Evolutionary conservation across 148 eudicot species (phyloP), one percentile per base, ranked within the genome.

Genomic region (Euryodendron excelsum): DNA sequence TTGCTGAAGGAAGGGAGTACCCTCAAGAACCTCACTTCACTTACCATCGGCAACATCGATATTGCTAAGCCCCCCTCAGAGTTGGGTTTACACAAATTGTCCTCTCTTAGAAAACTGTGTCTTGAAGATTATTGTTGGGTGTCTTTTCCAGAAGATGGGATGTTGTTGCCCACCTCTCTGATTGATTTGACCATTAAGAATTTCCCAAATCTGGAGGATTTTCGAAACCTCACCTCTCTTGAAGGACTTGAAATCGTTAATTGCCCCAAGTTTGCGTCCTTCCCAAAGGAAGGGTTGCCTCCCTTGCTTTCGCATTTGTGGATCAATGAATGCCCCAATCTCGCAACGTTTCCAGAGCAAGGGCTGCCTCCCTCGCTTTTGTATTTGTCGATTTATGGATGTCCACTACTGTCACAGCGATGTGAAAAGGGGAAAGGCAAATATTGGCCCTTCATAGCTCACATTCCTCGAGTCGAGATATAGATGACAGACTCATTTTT

Each of bases 371-470:
- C 33, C 18, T 60, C 33, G 33, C 64, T 60, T 60, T 12, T 60
- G 64, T 0, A 0, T 60, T 60, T 60, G 64, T 0, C 0, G 33
- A 60, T 60, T 6, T 0, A 3, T 0, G 0, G 1, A 0, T 60
- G 64, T 60, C 64, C 64, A 6, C 23, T 8, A 60, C 33, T 60
- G 64, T 10, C 23, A 27, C 64, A 2, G 27, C 17, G 6, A 12
- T 27, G 28, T 27, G 33, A 60, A 60, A 60, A 60, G 6, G 6
- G 33, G 17, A 27, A 60, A 60, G 64, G 64, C 28, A 4, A 11
- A 10, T 60, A 27, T 27, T 60, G 64, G 64, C 0, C 5, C 31
- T 60, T 11, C 64, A 60, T 60, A 23, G 18, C 64, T 0, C 64
- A 60, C 33, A 60, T 60, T 60, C 64, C 64, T 60, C 0, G 27